Base-by-base conservation (phyloP, 1,139 yeast genomes). In the Candida sojae region DNA sequence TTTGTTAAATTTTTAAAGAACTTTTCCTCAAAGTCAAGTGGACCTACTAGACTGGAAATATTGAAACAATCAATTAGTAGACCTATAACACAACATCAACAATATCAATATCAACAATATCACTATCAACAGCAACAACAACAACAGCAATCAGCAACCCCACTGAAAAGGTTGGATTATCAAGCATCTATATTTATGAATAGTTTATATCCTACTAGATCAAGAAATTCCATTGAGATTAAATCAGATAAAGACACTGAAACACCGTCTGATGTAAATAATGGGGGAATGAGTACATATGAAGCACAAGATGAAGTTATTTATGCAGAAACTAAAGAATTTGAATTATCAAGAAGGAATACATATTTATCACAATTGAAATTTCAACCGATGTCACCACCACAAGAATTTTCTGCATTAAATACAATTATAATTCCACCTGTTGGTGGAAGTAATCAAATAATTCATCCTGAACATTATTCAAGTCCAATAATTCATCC, bases 381-480 rank as follows among this genome's bases (percentile, higher is more conserved):
- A 32, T 47, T 38, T 42, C 48, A 47, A 34, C 49, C 50, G 26
- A 28, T 43, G 35, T 51, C 55, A 2, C 48, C 50, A 23, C 40
- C 49, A 17, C 39, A 34, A 21, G 49, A 39, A 36, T 29, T 48
- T 9, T 49, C 56, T 2, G 45, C 53, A 1, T 36, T 49, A 10
- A 48, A 54, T 39, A 53, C 48, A 12, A 50, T 54, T 10, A 44
- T 53, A 8, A 50, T 54, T 17, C 56, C 57, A 4, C 56, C 57
- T 10, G 49, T 54, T 21, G 53, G 54, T 11, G 31, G 48, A 5
- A 46, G 40, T 26, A 45, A 36, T 23, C 42, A 30, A 12, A 41
- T 45, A 30, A 33, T 39, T 5, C 35, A 52, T 43, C 56, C 53
- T 4, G 44, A 42, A 33, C 29, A 44, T 21, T 54, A 45, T 38